Evolutionary conservation across 306 rosid genomes (phyloP).

Genomic region (Cucumis hystrix): DNA sequence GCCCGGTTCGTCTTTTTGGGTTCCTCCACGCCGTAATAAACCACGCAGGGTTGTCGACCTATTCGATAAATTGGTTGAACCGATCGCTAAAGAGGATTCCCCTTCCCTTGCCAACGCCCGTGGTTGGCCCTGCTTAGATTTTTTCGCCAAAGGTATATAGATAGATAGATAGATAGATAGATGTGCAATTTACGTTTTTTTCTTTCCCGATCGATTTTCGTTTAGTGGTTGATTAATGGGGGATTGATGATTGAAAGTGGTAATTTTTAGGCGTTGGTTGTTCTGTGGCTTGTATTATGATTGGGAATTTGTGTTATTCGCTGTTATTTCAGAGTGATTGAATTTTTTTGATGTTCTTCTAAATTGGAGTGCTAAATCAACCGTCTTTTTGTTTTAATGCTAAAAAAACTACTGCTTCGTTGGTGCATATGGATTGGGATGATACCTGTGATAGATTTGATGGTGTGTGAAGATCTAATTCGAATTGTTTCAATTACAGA

Average conservation of each 20-base stretch:
- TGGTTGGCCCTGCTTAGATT: slow-evolving; percentile 49
- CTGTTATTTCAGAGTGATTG: background rate
- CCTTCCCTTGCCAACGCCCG: slow-evolving; percentile 31
- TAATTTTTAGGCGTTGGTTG: background rate
- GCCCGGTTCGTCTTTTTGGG: slow-evolving; percentile 90
- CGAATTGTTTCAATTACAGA: background rate
- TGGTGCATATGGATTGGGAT: background rate
- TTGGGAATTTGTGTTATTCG: background rate
- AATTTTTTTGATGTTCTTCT: background rate
- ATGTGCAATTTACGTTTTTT: background rate
- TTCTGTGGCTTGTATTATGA: background rate
- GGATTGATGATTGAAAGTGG: background rate
- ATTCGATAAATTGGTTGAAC: slow-evolving; percentile 24
- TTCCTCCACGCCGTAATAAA: slow-evolving; percentile 42
- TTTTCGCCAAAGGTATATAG: slow-evolving; percentile 24
- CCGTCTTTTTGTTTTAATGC: background rate
- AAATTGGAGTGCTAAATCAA: background rate
- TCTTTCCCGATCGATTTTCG: background rate
- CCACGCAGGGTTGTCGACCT: slow-evolving; percentile 29
- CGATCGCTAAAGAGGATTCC: slow-evolving; percentile 26
- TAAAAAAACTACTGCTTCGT: background rate
- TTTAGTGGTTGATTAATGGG: background rate
- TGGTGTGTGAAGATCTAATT: background rate
- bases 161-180: background rate
- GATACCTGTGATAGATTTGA: background rate